Evolutionary conservation across 176 grass and related monocot species (phyloP), one percentile per base, ranked within the genome.

Genomic region (Paspalum notatum): DNA sequence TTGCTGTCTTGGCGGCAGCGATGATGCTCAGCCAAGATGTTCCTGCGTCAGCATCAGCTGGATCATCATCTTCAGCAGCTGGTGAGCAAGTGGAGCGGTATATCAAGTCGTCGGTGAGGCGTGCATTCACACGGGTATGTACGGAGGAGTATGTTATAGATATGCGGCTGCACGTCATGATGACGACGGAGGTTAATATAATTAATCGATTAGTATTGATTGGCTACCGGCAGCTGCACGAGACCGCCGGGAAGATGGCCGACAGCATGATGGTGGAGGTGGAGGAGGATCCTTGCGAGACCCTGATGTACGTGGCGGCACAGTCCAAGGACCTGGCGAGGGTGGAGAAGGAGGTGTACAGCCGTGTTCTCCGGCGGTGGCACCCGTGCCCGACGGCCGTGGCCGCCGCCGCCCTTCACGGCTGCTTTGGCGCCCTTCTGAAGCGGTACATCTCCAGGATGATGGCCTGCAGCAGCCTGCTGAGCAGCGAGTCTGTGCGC

Each of bases 201-300:
- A n/a, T n/a, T n/a, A n/a, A n/a, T n/a, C n/a, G n/a, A n/a, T n/a
- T n/a, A n/a, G n/a, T n/a, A n/a, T n/a, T n/a, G n/a, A n/a, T n/a
- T n/a, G n/a, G n/a, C n/a, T n/a, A n/a, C n/a, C n/a, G n/a, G n/a
- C n/a, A 74, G 60, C 41, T 87, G 72, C 81, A 87, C 12, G 87
- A 93, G 71, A 87, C 83, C 5, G 81, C 9, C 2, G 58, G 87
- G 37, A 87, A 85, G 53, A 71, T 85, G 17, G n/a, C n/a, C n/a
- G 91, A 93, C 71, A 95, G 81, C 85, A 95, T 92, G 90, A 77
- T 95, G 13, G 93, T 95, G 43, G 90, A 92, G 75, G 89, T 91
- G 63, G 93, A 95, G 5, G 90, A 95, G 81, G 93, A 95, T 56
- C 93, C 90, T 14, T 76, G 82, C 43, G 87, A 95, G 58, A 63